Evolutionary conservation across 441 rosid species (phyloP), one percentile per base, ranked within the genome.

Genomic region (Populus hybrid): DNA sequence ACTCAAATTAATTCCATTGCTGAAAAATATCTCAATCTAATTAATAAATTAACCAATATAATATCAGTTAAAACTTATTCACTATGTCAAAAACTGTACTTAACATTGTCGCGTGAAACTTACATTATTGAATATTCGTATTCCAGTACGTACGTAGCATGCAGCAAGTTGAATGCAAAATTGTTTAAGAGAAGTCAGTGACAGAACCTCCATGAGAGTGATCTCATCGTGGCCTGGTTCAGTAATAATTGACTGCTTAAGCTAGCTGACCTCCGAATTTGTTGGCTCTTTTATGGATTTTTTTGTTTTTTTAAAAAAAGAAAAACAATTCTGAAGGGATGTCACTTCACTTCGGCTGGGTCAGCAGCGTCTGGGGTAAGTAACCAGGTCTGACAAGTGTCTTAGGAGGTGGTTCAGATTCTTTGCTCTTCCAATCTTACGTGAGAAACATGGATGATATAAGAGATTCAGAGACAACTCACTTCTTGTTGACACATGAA

Each of bases 311-410:
- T 16, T 18, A 0, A 1, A 0, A n/a, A n/a, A n/a, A n/a, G 5
- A 16, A 30, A 32, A 68, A 34, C 42, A 20, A 3, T 1, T 5
- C n/a, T 28, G 24, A 21, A 21, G 73, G 46, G 71, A 28, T 65
- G 70, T 77, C 40, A 68, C 72, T 38, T 23, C 66, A 61, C 28
- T 63, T 66, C 28, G 38, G 9, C 40, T 5, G 42, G 46, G 69
- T 73, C 82, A 66, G 81, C 70, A 77, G 73, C 83, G 77, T 80
- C 80, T 85, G 81, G 67, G 46, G 76, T 10, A 85, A 73, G 87
- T 70, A 78, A 80, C 82, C 85, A 80, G 85, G 59, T 40, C 84
- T 79, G 83, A 78, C 82, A 67, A 35, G 65, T 10, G 73, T 71
- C 35, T 28, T 36, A 20, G 79, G 73, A 35, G 71, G 16, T 20